Evolutionary conservation across 2,329 filamentous ascomycete species (phyloP), one percentile per base, ranked within the genome.

Genomic region (Penicillium sp.): DNA sequence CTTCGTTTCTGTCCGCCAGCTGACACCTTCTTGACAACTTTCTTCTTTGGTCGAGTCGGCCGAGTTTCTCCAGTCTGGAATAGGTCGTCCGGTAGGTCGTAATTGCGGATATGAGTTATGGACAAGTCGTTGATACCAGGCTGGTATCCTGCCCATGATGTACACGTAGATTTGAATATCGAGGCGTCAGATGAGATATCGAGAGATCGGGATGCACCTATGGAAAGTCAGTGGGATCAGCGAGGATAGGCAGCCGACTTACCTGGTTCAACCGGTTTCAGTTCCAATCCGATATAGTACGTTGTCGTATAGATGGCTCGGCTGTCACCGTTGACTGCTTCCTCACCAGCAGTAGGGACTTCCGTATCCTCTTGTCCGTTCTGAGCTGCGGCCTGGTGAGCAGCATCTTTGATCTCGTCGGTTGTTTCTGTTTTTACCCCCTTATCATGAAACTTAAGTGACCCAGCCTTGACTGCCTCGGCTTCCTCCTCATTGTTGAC

Each of bases 241-340:
- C 45, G 48, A 62, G 48, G 62, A 35, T 21, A 58, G 23, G 51
- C 19, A 57, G 50, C 49, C 50, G 49, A 81, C 86, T 75, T 84
- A 92, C 91, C 90, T 82, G 89, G 86, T 44, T 85, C 84, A 59
- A 97, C 80, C 70, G 90, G 86, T 52, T 86, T 85, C 61, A 98
- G 79, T 73, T 94, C 90, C 52, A 98, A 84, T 41, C 95, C 95
- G 72, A 99, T 92, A 74, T 98, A 99, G 76, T 93, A 94, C 1
- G 93, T 97, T 26, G 92, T 93, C 0, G 94, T 98, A 75, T 91
- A 96, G 30, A 98, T 79, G 50, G 82, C 84, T 57, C 79, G 78
- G 38, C 79, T 77, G 63, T 80, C 78, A 29, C 80, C 75, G 30
- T 71, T 75, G 46, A 76, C 76, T 30, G 73, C 70, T 46, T 75